These are phyloP conservation scores for Suillus clintonianus DNA, from an alignment of 768 basidiomycete species.

Conservation along the genomic window DNA sequence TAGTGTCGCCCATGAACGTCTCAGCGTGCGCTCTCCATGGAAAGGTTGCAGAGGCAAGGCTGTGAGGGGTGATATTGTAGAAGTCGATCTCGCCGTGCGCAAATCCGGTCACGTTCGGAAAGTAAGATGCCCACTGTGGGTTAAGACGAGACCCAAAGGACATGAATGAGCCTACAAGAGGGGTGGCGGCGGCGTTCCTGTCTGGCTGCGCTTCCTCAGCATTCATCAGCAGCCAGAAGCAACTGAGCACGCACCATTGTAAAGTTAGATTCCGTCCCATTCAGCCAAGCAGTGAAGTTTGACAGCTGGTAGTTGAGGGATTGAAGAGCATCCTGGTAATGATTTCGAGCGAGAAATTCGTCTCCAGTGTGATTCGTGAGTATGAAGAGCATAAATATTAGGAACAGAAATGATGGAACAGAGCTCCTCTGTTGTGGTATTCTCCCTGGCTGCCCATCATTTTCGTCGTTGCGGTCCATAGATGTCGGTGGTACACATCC, in stretches of 20 bases:
- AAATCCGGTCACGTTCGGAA: conserved; percentile 77
- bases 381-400: conserved; percentile 75
- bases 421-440: conserved; percentile 55
- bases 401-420: conserved; percentile 71
- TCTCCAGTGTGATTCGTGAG: conserved; percentile 75
- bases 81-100: conserved; percentile 62
- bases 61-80: conserved; percentile 62
- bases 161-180: conserved; percentile 52
- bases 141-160: conserved; percentile 47
- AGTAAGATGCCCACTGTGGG: conserved; percentile 57
- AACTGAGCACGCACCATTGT: conserved; percentile 49
- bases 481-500: conserved; percentile 1
- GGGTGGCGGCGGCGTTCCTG: conserved; percentile 41
- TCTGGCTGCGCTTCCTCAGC: conserved; percentile 42
- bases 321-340: conserved; percentile 66
- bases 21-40: conserved; percentile 56
- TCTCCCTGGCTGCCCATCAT: conserved; percentile 14
- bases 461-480: conserved; percentile 34
- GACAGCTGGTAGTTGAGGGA: conserved; percentile 58
- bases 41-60: conserved; percentile 35
- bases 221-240: neutral
- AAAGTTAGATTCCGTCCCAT: conserved; percentile 66
- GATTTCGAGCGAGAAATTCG: conserved; percentile 61
- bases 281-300: conserved; percentile 80
- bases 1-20: conserved; percentile 49